Conservation (phyloP, 805 yeast genomes). For the Zygoascus flipseniorum region DNA sequence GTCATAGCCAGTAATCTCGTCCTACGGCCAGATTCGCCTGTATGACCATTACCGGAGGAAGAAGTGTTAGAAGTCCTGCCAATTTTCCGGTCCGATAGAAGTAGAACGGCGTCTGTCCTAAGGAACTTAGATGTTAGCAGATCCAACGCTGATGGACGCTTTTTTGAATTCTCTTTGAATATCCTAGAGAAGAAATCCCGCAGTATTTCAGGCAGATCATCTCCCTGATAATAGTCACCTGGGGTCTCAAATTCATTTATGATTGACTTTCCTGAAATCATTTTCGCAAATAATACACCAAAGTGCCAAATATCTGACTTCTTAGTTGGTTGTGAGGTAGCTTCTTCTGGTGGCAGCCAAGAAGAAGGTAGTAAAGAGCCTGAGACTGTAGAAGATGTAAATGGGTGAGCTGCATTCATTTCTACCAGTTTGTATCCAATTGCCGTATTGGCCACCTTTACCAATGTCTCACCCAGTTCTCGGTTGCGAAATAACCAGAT, state of each 20-base stretch:
- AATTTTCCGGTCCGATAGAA: not conserved
- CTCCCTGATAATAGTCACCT: conserved; percentile 46
- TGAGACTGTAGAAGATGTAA: conserved; percentile 10
- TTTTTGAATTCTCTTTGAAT: conserved; percentile 55
- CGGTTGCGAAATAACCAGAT: conserved; percentile 43
- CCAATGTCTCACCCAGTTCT: conserved; percentile 40
- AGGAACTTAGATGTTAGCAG: conserved; percentile 75
- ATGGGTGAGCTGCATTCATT: conserved; percentile 28
- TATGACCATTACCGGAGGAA: too few relatives aligned
- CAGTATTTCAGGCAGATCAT: conserved; percentile 46
- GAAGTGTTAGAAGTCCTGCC: not conserved
- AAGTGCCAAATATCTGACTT: conserved; percentile 92
- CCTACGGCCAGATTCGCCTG: not conserved
- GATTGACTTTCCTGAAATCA: conserved; percentile 52
- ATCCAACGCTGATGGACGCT: conserved; percentile 77
- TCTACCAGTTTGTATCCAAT: conserved; percentile 21
- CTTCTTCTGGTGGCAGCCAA: conserved; percentile 85
- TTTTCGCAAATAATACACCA: conserved; percentile 67
- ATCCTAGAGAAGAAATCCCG: conserved; percentile 58
- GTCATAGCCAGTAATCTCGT: not conserved
- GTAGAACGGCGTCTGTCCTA: conserved; percentile 36
- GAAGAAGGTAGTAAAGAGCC: conserved; percentile 8
- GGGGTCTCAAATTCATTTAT: conserved; percentile 52
- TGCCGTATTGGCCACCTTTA: conserved; percentile 21
- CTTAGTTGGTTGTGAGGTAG: conserved; percentile 46